Evolutionary conservation across 345 rosid species (phyloP).

Genomic region (Populus pruinosa): DNA sequence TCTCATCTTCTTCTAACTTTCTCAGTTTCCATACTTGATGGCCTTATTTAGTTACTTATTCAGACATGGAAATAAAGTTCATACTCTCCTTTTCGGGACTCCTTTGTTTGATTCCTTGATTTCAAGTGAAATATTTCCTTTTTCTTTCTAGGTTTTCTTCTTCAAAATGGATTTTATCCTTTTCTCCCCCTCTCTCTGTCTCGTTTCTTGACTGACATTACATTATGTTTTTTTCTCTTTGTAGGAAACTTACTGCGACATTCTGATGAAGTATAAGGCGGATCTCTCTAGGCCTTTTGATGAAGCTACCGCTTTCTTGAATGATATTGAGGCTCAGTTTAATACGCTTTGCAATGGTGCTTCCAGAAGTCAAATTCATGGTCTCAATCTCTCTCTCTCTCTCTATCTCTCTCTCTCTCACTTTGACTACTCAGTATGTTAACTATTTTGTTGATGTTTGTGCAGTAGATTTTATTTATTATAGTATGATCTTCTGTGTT

Average conservation of each 20-base stretch:
- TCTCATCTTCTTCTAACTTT: background rate
- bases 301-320: conserved; percentile 47
- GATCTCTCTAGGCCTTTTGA: conserved; percentile 47
- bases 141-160: background rate
- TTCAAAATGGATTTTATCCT: background rate
- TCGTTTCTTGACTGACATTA: too few relatives aligned
- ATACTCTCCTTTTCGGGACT: background rate
- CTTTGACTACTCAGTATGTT: background rate
- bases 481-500: background rate
- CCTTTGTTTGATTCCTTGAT: background rate
- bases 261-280: conserved; percentile 41
- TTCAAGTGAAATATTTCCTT: background rate
- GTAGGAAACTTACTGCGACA: conserved; percentile 44
- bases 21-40: background rate
- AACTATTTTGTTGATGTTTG: conserved; percentile 20
- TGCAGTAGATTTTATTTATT: conserved; percentile 16
- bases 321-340: conserved; percentile 41
- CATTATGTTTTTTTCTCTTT: background rate
- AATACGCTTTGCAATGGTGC: conserved; percentile 37
- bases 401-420: background rate
- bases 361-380: conserved; percentile 24
- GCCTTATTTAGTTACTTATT: background rate
- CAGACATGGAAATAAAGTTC: background rate
- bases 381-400: conserved; percentile 12
- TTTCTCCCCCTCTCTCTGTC: background rate